These are phyloP conservation scores for Leishmania braziliensis DNA, from an alignment of 208 protist species.

Conservation along the genomic window DNA sequence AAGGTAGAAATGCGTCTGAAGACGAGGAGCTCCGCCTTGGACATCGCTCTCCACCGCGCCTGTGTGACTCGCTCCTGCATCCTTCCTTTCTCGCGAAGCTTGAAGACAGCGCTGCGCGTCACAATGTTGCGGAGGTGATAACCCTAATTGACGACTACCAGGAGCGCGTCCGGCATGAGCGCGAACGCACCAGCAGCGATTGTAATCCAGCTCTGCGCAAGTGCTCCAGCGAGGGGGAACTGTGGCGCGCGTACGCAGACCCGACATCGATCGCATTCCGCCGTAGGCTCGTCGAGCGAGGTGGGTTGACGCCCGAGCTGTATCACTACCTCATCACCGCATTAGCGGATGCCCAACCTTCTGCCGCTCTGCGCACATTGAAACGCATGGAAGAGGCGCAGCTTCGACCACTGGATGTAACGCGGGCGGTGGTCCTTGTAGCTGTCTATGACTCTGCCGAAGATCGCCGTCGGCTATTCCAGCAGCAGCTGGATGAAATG, in stretches of 20 bases:
- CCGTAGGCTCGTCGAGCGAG: slow-evolving; percentile 44
- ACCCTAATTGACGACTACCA: slow-evolving; percentile 64
- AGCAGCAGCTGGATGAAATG: slow-evolving; percentile 64
- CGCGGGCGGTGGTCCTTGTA: slow-evolving; percentile 65
- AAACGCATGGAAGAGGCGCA: slow-evolving; percentile 63
- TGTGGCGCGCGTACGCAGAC: slow-evolving; percentile 69
- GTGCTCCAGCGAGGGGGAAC: slow-evolving; percentile 33
- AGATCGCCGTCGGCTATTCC: slow-evolving; percentile 61
- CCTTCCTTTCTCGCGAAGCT: slow-evolving; percentile 48
- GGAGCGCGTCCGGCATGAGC: slow-evolving; percentile 45
- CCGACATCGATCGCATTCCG: slow-evolving; percentile 60
- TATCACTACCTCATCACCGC: slow-evolving; percentile 89
- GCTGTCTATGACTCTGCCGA: slow-evolving; percentile 42
- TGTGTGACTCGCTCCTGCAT: slow-evolving; percentile 82
- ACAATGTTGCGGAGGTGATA: slow-evolving; percentile 43
- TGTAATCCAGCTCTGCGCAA: slow-evolving; percentile 3
- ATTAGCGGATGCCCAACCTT: slow-evolving; percentile 55
- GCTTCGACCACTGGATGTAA: slow-evolving; percentile 75
- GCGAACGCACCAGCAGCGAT: slow-evolving; percentile 23
- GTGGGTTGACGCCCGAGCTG: slow-evolving; percentile 79
- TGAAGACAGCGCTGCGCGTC: slow-evolving; percentile 44
- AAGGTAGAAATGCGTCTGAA: not conserved
- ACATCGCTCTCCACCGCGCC: slow-evolving; percentile 25
- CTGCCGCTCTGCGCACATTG: slow-evolving; percentile 75
- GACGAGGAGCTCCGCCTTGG: not conserved